phyloP scores from a whole-genome alignment of 768 basidiomycete genomes.

The Ramaria sp. region DNA sequence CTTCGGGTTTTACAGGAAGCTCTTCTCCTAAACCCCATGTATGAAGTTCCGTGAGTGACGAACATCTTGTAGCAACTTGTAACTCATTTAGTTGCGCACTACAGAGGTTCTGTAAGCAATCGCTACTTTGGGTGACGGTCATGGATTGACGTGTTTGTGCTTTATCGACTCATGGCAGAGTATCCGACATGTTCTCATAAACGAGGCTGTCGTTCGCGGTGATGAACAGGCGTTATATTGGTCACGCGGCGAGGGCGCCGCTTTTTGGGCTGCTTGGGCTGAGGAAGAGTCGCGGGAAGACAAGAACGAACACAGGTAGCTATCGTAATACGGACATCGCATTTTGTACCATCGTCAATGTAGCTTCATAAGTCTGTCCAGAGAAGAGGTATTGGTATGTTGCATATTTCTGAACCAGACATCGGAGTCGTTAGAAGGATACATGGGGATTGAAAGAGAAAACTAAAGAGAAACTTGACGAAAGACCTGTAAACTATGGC shows the following conservation, averaged over 20 bases:
- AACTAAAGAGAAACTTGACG: not conserved
- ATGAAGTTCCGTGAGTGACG: slow-evolving; percentile 71
- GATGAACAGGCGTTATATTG: slow-evolving; percentile 62
- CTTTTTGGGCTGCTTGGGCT: slow-evolving; percentile 73
- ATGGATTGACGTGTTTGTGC: not conserved
- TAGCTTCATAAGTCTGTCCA: not conserved
- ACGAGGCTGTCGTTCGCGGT: slow-evolving; percentile 57
- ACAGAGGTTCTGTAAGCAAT: slow-evolving; percentile 54
- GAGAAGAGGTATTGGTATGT: not conserved
- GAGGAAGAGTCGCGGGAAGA: slow-evolving; percentile 40
- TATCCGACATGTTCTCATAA: slow-evolving; percentile 75
- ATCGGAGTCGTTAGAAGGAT: not conserved
- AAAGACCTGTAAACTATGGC: not conserved
- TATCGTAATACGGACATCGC: not conserved
- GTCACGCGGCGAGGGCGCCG: slow-evolving; percentile 51
- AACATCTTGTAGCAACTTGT: slow-evolving; percentile 1
- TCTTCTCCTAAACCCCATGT: slow-evolving; percentile 83
- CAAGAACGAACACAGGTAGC: not conserved
- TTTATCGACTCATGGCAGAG: slow-evolving; percentile 32
- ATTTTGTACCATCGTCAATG: not conserved
- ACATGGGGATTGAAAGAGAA: not conserved
- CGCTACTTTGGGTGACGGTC: not conserved
- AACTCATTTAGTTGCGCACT: slow-evolving; percentile 6
- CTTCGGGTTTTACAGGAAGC: slow-evolving; percentile 43
- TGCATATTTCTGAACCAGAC: not conserved